Percentiles rank a stretch among this genome's conserved stretches.
These are phyloP conservation scores for Corinectria fuckeliana DNA, from an alignment of 2,329 filamentous ascomycete genomes.

Conservation along the genomic window DNA sequence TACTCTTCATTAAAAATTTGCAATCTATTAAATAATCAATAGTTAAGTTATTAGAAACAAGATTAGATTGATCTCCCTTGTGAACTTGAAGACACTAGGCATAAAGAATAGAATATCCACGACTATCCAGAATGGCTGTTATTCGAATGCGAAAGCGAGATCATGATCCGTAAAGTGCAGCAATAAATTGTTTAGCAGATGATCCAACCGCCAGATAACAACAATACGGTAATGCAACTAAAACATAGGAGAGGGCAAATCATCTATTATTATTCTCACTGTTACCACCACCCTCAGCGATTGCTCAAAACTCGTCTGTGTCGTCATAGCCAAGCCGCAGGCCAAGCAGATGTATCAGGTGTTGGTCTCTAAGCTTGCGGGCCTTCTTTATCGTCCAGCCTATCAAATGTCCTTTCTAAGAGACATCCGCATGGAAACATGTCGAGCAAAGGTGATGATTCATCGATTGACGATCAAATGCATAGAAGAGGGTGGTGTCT, in stretches of 20 bases:
- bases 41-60: too few relatives aligned
- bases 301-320: slow-evolving; percentile 55
- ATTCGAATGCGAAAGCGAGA: slow-evolving; percentile 67
- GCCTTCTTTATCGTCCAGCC: slow-evolving; percentile 60
- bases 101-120: slow-evolving; percentile 57
- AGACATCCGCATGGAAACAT: slow-evolving; percentile 43
- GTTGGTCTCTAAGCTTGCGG: slow-evolving; percentile 51
- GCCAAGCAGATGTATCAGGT: slow-evolving; percentile 62
- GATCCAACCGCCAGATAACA: slow-evolving; percentile 46
- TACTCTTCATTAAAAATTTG: too few relatives aligned
- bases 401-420: slow-evolving; percentile 67
- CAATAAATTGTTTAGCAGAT: slow-evolving; percentile 64
- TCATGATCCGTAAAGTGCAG: slow-evolving; percentile 67
- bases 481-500: slow-evolving; percentile 56
- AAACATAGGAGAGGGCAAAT: slow-evolving; percentile 78
- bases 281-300: slow-evolving; percentile 62
- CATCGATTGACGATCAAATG: slow-evolving; percentile 52
- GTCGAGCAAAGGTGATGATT: slow-evolving; percentile 46
- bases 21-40: too few relatives aligned
- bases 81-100: too few relatives aligned
- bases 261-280: slow-evolving; percentile 72
- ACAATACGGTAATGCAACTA: slow-evolving; percentile 66
- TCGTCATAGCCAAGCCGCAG: slow-evolving; percentile 68
- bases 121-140: slow-evolving; percentile 66
- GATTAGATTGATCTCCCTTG: too few relatives aligned